phyloP scores from a whole-genome alignment of 805 yeast genomes.

The Starmerella riodocensis region DNA sequence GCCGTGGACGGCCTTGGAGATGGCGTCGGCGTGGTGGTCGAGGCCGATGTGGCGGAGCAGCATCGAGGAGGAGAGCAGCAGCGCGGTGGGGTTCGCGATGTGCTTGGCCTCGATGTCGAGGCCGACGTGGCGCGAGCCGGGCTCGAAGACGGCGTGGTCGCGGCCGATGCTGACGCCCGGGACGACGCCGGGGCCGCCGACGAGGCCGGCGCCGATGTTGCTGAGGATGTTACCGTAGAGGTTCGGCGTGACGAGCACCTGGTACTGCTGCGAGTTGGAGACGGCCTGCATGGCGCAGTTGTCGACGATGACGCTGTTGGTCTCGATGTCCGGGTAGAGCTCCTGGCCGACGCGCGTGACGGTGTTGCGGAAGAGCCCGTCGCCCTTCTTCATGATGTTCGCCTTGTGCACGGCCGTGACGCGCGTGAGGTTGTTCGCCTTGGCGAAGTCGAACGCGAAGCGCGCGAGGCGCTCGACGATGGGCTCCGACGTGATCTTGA shows the following conservation, averaged over 20 bases:
- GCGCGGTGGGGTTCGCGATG: slow-evolving; percentile 96
- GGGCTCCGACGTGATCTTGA: slow-evolving; percentile 84
- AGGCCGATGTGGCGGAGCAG: slow-evolving; percentile 91
- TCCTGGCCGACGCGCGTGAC: slow-evolving; percentile 74
- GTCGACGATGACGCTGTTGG: slow-evolving; percentile 91
- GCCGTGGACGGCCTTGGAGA: slow-evolving; percentile 76
- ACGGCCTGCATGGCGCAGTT: slow-evolving; percentile 99
- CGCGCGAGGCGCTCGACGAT: slow-evolving; percentile 96
- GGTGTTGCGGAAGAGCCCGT: slow-evolving; percentile 92
- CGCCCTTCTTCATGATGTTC: slow-evolving; percentile 96
- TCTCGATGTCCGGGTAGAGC: slow-evolving; percentile 61
- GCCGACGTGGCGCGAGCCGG: slow-evolving; percentile 99
- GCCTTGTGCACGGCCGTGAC: slow-evolving; percentile 99
- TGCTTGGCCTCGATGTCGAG: slow-evolving; percentile 88
- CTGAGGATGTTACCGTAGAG: slow-evolving; percentile 95
- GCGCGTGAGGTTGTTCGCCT: slow-evolving; percentile 75
- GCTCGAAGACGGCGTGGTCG: slow-evolving; percentile 95
- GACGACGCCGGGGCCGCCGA: slow-evolving; percentile 97
- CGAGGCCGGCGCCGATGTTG: slow-evolving; percentile 93
- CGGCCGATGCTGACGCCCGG: slow-evolving; percentile 98
- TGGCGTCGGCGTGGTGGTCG: slow-evolving; percentile 69
- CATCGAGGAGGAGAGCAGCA: slow-evolving; percentile 83
- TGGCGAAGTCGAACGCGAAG: slow-evolving; percentile 92
- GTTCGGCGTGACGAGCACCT: slow-evolving; percentile 94
- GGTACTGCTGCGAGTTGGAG: slow-evolving; percentile 94